Evolutionary conservation across 1,284 basidiomycete species (phyloP).

Genomic region (Naganishia albida): DNA sequence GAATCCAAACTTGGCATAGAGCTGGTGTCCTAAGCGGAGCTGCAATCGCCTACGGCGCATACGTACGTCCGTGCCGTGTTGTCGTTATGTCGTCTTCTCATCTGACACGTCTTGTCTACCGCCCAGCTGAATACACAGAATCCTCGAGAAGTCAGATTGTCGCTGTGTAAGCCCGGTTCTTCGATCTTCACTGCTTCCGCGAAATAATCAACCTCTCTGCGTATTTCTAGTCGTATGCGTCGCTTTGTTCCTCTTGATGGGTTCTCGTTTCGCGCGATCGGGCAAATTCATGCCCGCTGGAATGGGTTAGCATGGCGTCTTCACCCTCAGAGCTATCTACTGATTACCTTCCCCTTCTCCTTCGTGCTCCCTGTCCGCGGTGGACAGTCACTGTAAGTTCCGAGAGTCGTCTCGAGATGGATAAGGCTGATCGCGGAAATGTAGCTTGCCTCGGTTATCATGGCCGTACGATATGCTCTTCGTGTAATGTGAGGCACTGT

Average conservation of each 20-base stretch:
- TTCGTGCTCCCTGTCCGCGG: neutral
- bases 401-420: neutral
- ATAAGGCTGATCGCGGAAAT: neutral
- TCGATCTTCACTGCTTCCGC: neutral
- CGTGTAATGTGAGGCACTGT: conserved; percentile 11
- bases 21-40: conserved; percentile 40
- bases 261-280: conserved; percentile 40
- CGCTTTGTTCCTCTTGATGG: conserved; percentile 41
- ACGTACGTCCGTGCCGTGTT: conserved; percentile 36
- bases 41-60: conserved; percentile 45
- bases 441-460: conserved; percentile 20
- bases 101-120: neutral
- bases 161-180: conserved; percentile 36
- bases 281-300: conserved; percentile 51
- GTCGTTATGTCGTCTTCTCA: neutral
- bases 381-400: conserved; percentile 12
- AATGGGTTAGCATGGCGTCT: conserved; percentile 40
- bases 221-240: conserved; percentile 36
- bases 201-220: neutral
- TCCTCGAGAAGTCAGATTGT: conserved; percentile 39
- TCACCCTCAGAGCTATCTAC: neutral
- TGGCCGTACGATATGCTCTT: conserved; percentile 27
- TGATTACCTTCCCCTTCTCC: neutral
- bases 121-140: conserved; percentile 40
- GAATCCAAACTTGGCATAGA: conserved; percentile 18